Evolutionary conservation across 257 asterid species (phyloP).

Genomic region (Penstemon barbatus): DNA sequence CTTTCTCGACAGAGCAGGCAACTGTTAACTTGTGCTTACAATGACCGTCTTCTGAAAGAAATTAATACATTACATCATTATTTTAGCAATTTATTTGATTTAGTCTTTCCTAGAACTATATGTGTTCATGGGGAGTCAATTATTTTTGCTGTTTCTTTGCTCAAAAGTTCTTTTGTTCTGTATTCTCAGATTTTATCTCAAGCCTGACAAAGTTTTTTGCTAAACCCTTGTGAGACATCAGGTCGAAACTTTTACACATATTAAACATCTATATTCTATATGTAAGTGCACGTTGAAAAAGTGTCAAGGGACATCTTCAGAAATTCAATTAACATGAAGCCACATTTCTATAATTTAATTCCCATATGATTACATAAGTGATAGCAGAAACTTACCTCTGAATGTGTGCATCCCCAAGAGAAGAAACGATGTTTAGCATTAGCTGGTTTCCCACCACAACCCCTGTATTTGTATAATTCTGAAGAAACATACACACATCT

Average conservation of each 20-base stretch:
- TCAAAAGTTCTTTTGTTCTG: too few relatives aligned
- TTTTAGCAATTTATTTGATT: too few relatives aligned
- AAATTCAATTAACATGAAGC: conserved; percentile 12
- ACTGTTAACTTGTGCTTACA: too few relatives aligned
- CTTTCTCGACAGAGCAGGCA: too few relatives aligned
- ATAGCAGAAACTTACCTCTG: conserved; percentile 68
- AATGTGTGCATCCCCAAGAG: conserved; percentile 86
- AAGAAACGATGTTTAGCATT: conserved; percentile 64
- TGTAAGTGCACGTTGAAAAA: not conserved
- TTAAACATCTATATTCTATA: not conserved
- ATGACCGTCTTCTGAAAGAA: too few relatives aligned
- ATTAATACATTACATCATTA: too few relatives aligned
- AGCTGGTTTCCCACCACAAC: conserved; percentile 76
- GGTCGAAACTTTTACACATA: not conserved
- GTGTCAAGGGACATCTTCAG: not conserved
- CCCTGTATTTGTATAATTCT: conserved; percentile 78
- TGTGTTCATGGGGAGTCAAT: too few relatives aligned
- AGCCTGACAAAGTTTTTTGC: not conserved
- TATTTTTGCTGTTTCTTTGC: too few relatives aligned
- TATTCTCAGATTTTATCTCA: too few relatives aligned
- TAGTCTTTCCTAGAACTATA: too few relatives aligned
- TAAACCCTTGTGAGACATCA: not conserved
- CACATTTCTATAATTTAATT: conserved; percentile 14
- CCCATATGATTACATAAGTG: conserved; percentile 4
- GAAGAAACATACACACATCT: conserved; percentile 88